Percentiles rank a stretch among this genome's conserved stretches.
Evolutionary conservation across 805 yeast species (phyloP).

Genomic region (Saccharomyces paradoxus): DNA sequence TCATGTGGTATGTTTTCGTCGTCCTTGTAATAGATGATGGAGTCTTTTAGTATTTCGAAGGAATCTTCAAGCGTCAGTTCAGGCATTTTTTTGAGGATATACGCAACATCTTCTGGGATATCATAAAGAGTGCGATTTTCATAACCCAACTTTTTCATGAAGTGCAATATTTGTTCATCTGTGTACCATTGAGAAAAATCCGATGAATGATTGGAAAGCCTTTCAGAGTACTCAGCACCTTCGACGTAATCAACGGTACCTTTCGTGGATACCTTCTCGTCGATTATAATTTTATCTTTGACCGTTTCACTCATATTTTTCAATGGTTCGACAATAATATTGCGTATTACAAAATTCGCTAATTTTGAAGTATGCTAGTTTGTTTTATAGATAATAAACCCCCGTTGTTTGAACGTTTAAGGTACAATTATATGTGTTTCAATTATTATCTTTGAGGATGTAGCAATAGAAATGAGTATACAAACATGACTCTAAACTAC

Average conservation of each 20-base stretch:
- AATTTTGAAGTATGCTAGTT: neutral
- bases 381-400: neutral
- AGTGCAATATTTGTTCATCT: neutral
- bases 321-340: neutral
- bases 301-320: neutral
- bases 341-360: neutral
- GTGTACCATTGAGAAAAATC: neutral
- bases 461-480: neutral
- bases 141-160: conserved; percentile 5
- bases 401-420: neutral
- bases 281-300: neutral
- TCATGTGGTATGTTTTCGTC: conserved; percentile 41
- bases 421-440: neutral
- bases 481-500: neutral
- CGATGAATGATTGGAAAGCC: neutral
- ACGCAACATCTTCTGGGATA: conserved; percentile 22
- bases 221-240: neutral
- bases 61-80: conserved; percentile 34
- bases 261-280: neutral
- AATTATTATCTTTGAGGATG: neutral
- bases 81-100: conserved; percentile 36
- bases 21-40: conserved; percentile 35
- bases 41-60: conserved; percentile 32
- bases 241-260: neutral
- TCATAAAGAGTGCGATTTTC: conserved; percentile 13